These are phyloP conservation scores for Eimeria falciformis DNA, from an alignment of 169 alveolate species.

Conservation along the genomic window DNA sequence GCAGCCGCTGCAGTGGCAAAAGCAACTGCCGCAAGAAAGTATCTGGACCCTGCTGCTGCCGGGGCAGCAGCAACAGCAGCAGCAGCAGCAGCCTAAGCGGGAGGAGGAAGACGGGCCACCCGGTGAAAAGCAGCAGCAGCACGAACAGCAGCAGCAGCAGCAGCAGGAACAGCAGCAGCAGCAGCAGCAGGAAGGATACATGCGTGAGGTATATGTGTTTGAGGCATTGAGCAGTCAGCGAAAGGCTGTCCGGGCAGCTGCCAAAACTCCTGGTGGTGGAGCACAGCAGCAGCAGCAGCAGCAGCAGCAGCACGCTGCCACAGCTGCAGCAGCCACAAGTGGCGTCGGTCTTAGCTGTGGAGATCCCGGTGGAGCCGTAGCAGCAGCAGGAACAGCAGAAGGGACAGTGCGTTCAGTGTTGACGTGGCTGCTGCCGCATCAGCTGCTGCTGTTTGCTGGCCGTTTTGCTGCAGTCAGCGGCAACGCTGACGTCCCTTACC, in stretches of 20 bases:
- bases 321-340: not conserved
- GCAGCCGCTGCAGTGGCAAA: constrained; percentile 14
- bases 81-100: constrained; percentile 31
- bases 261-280: not conserved
- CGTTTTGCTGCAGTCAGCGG: constrained; percentile 66
- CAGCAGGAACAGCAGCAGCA: constrained; percentile 22
- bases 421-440: constrained; percentile 66
- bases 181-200: not conserved
- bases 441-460: constrained; percentile 68
- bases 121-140: not conserved
- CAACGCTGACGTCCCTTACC: constrained; percentile 52
- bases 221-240: constrained; percentile 1
- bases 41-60: constrained; percentile 4
- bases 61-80: constrained; percentile 9
- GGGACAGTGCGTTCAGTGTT: constrained; percentile 7
- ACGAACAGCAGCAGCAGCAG: not conserved
- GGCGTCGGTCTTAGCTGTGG: not conserved
- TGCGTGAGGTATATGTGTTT: not conserved
- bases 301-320: not conserved
- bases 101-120: too few relatives aligned
- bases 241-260: not conserved
- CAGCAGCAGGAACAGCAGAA: constrained; percentile 18
- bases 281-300: not conserved
- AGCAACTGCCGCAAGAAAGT: constrained; percentile 14
- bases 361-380: not conserved